Evolutionary conservation across 306 rosid genomes (phyloP).

Genomic region (Cucumis cinereus): DNA sequence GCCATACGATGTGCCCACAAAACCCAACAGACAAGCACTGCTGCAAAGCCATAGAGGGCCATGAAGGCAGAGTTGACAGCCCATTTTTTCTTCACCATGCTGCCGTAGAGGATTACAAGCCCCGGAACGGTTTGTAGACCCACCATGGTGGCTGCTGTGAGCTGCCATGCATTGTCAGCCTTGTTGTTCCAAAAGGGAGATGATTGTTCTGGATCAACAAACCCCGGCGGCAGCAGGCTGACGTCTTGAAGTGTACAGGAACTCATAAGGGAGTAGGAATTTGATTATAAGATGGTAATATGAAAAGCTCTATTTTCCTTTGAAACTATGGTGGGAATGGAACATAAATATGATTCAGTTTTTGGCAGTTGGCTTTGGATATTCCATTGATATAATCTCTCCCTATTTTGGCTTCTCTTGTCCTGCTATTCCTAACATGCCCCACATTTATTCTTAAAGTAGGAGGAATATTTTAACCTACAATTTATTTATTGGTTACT

Average conservation of each 20-base stretch:
- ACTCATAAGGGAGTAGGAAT: not conserved
- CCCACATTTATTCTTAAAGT: not conserved
- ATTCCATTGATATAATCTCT: constrained; percentile 29
- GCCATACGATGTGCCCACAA: constrained; percentile 61
- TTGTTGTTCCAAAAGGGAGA: constrained; percentile 47
- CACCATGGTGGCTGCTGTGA: constrained; percentile 47
- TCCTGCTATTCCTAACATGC: not conserved
- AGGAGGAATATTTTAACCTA: too few relatives aligned
- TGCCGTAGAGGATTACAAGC: constrained; percentile 47
- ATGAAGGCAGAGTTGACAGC: constrained; percentile 59
- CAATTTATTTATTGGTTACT: too few relatives aligned
- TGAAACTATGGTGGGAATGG: constrained; percentile 13
- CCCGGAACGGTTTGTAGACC: constrained; percentile 56
- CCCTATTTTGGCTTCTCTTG: constrained; percentile 6
- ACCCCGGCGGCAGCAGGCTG: not conserved
- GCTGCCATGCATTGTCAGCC: constrained; percentile 69
- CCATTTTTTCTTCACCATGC: constrained; percentile 68
- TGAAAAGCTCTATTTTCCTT: not conserved
- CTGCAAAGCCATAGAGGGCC: constrained; percentile 51
- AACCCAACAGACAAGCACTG: constrained; percentile 58
- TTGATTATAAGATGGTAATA: not conserved
- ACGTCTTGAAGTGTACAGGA: not conserved
- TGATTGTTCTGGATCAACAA: not conserved
- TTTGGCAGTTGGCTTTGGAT: constrained; percentile 12
- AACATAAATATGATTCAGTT: constrained; percentile 14